Percentiles rank a stretch among this genome's conserved stretches.
phyloP scores from a whole-genome alignment of 495 filamentous ascomycete genomes.

The Penicillium bialowiezense region DNA sequence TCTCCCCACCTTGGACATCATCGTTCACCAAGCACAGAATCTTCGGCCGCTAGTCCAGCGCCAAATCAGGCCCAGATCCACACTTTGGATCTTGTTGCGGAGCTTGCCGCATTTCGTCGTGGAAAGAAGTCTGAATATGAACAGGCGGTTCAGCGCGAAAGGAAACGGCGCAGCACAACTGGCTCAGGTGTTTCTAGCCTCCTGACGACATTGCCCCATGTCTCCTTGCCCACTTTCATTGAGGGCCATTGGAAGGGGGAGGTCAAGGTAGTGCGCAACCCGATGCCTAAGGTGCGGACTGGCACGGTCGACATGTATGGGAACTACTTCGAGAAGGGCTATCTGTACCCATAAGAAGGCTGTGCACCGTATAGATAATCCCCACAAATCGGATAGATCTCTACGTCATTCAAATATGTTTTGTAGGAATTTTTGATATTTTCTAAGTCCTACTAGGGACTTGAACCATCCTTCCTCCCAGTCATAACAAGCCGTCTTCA shows the following conservation, averaged over 20 bases:
- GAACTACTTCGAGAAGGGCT: slow-evolving; percentile 53
- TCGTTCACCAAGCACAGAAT: background rate
- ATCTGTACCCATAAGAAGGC: slow-evolving; percentile 43
- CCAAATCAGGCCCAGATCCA: slow-evolving; percentile 12
- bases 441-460: slow-evolving; percentile 14
- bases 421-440: slow-evolving; percentile 22
- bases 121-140: slow-evolving; percentile 46
- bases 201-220: slow-evolving; percentile 15
- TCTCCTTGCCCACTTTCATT: slow-evolving; percentile 34
- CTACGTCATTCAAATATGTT: slow-evolving; percentile 4
- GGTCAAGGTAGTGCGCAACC: slow-evolving; percentile 47
- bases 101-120: slow-evolving; percentile 48
- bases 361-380: too few relatives aligned
- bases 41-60: background rate
- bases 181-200: slow-evolving; percentile 17
- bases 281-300: slow-evolving; percentile 39
- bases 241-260: slow-evolving; percentile 57
- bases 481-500: slow-evolving; percentile 19
- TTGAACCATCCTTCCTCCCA: slow-evolving; percentile 12
- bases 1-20: slow-evolving; percentile 7
- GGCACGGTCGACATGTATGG: slow-evolving; percentile 52
- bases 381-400: background rate
- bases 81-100: slow-evolving; percentile 45
- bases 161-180: slow-evolving; percentile 25
- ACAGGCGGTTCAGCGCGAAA: slow-evolving; percentile 27